These are phyloP conservation scores for Ceratobasidium papillatum DNA, from an alignment of 1,284 basidiomycete species.

Conservation along the genomic window DNA sequence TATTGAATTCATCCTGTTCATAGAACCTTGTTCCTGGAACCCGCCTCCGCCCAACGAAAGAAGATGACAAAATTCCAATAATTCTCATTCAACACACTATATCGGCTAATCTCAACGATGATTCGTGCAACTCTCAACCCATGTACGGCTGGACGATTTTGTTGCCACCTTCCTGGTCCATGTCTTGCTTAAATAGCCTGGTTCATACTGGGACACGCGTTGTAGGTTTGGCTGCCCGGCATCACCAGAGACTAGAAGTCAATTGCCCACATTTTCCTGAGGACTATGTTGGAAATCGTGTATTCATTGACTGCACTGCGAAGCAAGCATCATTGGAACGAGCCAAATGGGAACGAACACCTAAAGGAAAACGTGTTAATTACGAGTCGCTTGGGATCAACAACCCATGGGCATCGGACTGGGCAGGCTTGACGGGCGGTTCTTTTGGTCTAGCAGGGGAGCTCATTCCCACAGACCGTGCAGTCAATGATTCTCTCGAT, in stretches of 20 bases:
- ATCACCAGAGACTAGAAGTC: slow-evolving; percentile 80
- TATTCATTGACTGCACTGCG: slow-evolving; percentile 62
- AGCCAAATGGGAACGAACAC: slow-evolving; percentile 77
- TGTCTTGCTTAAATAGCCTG: slow-evolving; percentile 85
- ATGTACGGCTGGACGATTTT: slow-evolving; percentile 87
- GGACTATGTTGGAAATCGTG: slow-evolving; percentile 70
- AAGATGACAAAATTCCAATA: slow-evolving; percentile 84
- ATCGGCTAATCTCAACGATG: slow-evolving; percentile 45
- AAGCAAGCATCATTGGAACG: slow-evolving; percentile 62
- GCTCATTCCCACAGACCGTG: slow-evolving; percentile 57
- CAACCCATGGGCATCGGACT: slow-evolving; percentile 80
- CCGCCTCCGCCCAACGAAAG: slow-evolving; percentile 65
- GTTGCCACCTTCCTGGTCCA: slow-evolving; percentile 85
- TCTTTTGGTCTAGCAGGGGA: slow-evolving; percentile 49
- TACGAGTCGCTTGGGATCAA: slow-evolving; percentile 70
- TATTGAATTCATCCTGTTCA: slow-evolving; percentile 10
- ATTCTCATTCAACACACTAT: slow-evolving; percentile 82
- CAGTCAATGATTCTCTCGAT: slow-evolving; percentile 41
- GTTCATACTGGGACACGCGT: slow-evolving; percentile 81
- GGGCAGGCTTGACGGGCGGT: slow-evolving; percentile 68
- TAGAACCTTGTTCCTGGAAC: slow-evolving; percentile 82
- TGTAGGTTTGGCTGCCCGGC: slow-evolving; percentile 79
- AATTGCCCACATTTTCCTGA: slow-evolving; percentile 79
- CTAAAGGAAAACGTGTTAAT: slow-evolving; percentile 83
- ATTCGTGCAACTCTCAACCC: slow-evolving; percentile 49